Evolutionary conservation across 2,329 filamentous ascomycete species (phyloP), one percentile per base, ranked within the genome.

Genomic region (Nannizziopsis barbatae): DNA sequence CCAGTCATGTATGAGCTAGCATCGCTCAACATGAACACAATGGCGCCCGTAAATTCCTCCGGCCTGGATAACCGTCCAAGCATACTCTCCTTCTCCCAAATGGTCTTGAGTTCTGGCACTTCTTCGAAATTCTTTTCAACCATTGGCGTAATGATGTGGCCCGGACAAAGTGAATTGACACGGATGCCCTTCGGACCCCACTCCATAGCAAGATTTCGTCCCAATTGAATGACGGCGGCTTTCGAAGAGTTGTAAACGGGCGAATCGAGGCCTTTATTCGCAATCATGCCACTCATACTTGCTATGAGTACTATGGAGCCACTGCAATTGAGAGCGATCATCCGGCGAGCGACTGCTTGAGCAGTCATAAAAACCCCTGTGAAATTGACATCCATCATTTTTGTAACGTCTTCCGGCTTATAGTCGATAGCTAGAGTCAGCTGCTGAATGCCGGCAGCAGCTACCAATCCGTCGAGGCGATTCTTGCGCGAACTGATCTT

Each of bases 41-140:
- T 81, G 1, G 83, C 80, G 3, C 83, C 76, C 50, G 77, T 72
- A 58, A 78, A 78, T 53, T 80, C 76, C 53, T 79, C 75, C 0
- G 75, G 74, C 6, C 65, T 67, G 4, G 75, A 75, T 39, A 79
- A 57, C 18, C 75, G 66, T 7, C 74, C 74, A 20, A 80, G 65
- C 58, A 80, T 71, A 51, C 71, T 72, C 57, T 71, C 68, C 0
- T 60, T 58, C 50, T 71, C 67, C 69, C 69, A 72, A 5, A 61
- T 60, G 9, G 61, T 62, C 20, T 60, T 57, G 4, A 66, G 57
- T 58, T 88, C 84, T 0, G 87, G 87, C 8, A 50, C 52, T 54
- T 83, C 74, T 55, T 80, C 74, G 59, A 95, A 92, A 30, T 94
- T 75, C 50, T 78, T 76, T 62, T 86, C 78, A 1, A 90, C 85